A percentile compares a stretch with the other conserved stretches of the same genome.
phyloP scores from a whole-genome alignment of 345 rosid genomes.

The Arabis hirsuta region DNA sequence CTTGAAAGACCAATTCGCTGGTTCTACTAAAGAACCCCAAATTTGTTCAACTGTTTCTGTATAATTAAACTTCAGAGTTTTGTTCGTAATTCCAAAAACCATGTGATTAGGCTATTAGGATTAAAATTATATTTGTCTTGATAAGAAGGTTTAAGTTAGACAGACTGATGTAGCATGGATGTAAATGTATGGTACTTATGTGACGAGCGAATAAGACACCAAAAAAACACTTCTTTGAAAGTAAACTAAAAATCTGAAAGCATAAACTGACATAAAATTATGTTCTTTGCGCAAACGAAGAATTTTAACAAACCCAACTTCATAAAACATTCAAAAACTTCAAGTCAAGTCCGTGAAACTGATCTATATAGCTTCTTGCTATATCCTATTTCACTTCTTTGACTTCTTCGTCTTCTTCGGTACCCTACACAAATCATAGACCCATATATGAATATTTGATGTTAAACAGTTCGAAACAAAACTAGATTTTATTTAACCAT shows the following conservation, averaged over 20 bases:
- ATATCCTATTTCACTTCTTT: conserved; percentile 42
- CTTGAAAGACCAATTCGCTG: too few relatives aligned
- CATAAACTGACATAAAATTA: conserved; percentile 32
- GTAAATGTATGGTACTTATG: not conserved
- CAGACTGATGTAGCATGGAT: not conserved
- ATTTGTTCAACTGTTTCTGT: too few relatives aligned
- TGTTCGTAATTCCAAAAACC: too few relatives aligned
- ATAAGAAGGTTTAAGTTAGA: too few relatives aligned
- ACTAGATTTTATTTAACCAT: not conserved
- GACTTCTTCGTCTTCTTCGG: conserved; percentile 45
- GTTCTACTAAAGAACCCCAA: too few relatives aligned
- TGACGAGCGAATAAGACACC: not conserved
- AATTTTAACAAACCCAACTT: conserved; percentile 33
- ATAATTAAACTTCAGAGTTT: too few relatives aligned
- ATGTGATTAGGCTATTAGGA: too few relatives aligned
- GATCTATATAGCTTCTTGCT: conserved; percentile 31
- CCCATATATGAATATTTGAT: not conserved
- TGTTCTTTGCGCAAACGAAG: conserved; percentile 33
- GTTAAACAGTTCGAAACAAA: not conserved
- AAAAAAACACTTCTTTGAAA: not conserved
- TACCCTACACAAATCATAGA: conserved; percentile 9
- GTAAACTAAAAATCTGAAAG: conserved; percentile 30
- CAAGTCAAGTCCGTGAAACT: conserved; percentile 17
- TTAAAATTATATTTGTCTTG: too few relatives aligned
- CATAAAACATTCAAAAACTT: conserved; percentile 40